Percentiles rank a stretch among this genome's conserved stretches.
Evolutionary conservation across 768 basidiomycete genomes (phyloP).

Genomic region (Hebeloma cylindrosporum): DNA sequence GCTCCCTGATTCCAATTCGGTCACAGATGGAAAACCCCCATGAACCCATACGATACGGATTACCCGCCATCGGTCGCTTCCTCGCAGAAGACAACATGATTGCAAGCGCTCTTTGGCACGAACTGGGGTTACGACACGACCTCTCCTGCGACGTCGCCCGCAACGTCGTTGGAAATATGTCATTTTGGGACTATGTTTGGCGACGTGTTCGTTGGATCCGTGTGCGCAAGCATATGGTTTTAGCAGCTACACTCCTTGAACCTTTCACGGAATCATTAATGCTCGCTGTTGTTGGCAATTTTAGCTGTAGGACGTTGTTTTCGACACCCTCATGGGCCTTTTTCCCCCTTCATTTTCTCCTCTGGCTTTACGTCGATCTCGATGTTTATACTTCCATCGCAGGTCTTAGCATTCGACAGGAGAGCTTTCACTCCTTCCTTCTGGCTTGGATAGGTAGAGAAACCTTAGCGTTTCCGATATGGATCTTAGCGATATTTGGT

Average conservation of each 20-base stretch:
- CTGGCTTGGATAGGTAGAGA: conserved; percentile 82
- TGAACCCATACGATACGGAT: conserved; percentile 45
- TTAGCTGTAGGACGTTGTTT: conserved; percentile 51
- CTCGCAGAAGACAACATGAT: conserved; percentile 99
- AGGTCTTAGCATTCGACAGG: conserved; percentile 54
- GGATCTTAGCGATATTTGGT: conserved; percentile 77
- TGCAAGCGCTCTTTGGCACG: conserved; percentile 89
- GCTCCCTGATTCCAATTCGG: conserved; percentile 51
- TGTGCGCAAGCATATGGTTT: conserved; percentile 92
- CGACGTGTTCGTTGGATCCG: conserved; percentile 95
- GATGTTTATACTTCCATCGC: conserved; percentile 79
- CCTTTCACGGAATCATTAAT: conserved; percentile 90
- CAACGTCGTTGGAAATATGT: conserved; percentile 89
- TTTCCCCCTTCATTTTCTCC: conserved; percentile 55
- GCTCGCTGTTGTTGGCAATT: conserved; percentile 61
- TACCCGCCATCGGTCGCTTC: conserved; percentile 82
- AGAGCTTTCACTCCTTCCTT: conserved; percentile 58
- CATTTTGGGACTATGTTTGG: conserved; percentile 79
- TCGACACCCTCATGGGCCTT: conserved; percentile 55
- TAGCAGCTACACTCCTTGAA: conserved; percentile 83
- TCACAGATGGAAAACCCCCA: conserved; percentile 18
- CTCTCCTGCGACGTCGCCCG: conserved; percentile 88
- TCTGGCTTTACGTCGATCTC: conserved; percentile 80
- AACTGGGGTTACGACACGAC: conserved; percentile 83
- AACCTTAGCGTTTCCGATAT: conserved; percentile 84